Percentiles rank a stretch among this genome's conserved stretches.
Conservation (phyloP, 441 rosid genomes). For the Croton laevigatus region DNA sequence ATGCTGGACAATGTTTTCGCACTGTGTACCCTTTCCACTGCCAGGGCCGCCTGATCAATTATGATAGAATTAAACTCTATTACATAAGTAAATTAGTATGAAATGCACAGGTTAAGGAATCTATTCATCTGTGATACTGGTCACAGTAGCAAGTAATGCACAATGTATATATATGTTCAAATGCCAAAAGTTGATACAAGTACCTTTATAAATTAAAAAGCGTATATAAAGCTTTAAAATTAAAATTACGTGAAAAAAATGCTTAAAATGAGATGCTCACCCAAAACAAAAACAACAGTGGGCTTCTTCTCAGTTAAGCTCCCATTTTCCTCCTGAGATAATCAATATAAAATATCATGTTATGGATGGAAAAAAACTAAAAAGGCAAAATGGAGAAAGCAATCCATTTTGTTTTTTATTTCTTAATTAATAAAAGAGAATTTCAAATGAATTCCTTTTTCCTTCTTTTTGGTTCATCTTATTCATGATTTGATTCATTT, state of each 20-base stretch:
- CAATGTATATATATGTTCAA: background rate
- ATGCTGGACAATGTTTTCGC: slow-evolving; percentile 62
- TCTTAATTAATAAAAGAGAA: background rate
- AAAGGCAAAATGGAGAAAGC: background rate
- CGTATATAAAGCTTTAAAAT: no score
- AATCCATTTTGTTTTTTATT: background rate
- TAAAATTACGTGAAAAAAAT: background rate
- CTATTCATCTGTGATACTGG: background rate
- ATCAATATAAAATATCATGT: background rate
- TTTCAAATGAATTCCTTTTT: background rate
- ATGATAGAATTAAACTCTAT: slow-evolving; percentile 15
- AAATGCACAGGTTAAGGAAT: background rate
- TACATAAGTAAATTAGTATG: background rate
- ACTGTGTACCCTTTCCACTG: slow-evolving; percentile 93
- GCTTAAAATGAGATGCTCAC: slow-evolving; percentile 34
- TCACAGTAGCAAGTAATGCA: background rate
- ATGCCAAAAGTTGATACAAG: background rate
- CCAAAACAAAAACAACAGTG: slow-evolving; percentile 81
- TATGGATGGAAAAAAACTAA: background rate
- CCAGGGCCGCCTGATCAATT: slow-evolving; percentile 77
- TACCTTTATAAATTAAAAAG: background rate
- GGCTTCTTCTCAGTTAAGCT: slow-evolving; percentile 59
- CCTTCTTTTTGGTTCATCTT: background rate
- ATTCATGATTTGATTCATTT: background rate
- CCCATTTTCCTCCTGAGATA: slow-evolving; percentile 47